A percentile compares a stretch with the other conserved stretches of the same genome.
These are phyloP conservation scores for Manihot esculenta DNA, from an alignment of 441 rosid genomes.

Conservation along the genomic window DNA sequence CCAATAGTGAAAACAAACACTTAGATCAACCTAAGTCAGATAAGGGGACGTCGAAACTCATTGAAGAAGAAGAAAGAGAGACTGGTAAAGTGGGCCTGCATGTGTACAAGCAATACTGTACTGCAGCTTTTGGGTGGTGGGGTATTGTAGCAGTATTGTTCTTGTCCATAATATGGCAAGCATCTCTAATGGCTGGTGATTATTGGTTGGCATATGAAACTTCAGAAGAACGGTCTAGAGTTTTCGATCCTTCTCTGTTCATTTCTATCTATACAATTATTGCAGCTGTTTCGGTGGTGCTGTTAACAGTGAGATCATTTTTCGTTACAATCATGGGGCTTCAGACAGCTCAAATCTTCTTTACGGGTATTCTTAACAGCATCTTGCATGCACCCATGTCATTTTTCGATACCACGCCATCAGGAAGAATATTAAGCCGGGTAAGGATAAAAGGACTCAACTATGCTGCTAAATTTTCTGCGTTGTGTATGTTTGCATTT, in stretches of 20 bases:
- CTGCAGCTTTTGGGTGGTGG: conserved; percentile 99
- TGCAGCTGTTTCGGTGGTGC: conserved; percentile 53
- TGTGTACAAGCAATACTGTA: conserved; percentile 73
- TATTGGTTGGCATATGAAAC: conserved; percentile 97
- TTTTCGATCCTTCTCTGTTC: conserved; percentile 59
- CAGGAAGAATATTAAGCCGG: conserved; percentile 91
- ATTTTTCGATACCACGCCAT: conserved; percentile 92
- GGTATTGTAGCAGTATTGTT: conserved; percentile 57
- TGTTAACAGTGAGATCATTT: conserved; percentile 51
- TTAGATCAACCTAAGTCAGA: conserved; percentile 42
- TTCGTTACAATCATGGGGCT: conserved; percentile 68
- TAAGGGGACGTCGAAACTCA: conserved; percentile 67
- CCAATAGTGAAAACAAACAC: conserved; percentile 49
- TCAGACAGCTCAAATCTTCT: conserved; percentile 80
- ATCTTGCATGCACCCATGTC: conserved; percentile 96
- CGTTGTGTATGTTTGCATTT: not conserved
- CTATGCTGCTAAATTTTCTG: not conserved
- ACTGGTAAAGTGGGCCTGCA: conserved; percentile 66
- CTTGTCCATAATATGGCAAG: conserved; percentile 82
- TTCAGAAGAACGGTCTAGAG: conserved; percentile 44
- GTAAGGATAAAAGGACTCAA: conserved; percentile 35
- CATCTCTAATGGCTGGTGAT: conserved; percentile 78
- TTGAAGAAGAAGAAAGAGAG: conserved; percentile 86
- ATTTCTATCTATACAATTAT: conserved; percentile 63
- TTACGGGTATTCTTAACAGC: conserved; percentile 67